phyloP scores from a whole-genome alignment of 2,329 filamentous ascomycete species.

The Calycina herbarum region DNA sequence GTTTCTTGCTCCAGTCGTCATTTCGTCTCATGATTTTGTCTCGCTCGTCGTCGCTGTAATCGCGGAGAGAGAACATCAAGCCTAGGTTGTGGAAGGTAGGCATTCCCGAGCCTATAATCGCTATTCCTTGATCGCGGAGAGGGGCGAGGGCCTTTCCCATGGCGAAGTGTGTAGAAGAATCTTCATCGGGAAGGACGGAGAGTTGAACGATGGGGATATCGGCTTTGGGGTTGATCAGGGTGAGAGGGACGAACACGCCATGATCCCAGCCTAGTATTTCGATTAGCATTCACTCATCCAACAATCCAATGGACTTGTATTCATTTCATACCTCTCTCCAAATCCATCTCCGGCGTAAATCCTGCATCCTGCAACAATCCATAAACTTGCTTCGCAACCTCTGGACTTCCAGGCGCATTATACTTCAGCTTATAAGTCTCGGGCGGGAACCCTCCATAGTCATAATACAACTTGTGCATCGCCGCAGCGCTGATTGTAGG shows the following conservation, averaged over 20 bases:
- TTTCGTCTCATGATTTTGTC: slow-evolving; percentile 56
- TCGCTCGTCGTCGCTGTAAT: slow-evolving; percentile 31
- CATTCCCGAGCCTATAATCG: slow-evolving; percentile 73
- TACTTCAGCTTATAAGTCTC: slow-evolving; percentile 58
- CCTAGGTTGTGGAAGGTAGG: slow-evolving; percentile 67
- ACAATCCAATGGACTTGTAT: neutral
- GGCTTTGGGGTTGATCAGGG: slow-evolving; percentile 29
- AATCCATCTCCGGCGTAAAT: slow-evolving; percentile 28
- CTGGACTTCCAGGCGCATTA: slow-evolving; percentile 55
- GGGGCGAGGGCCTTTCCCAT: slow-evolving; percentile 65
- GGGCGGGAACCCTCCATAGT: slow-evolving; percentile 59
- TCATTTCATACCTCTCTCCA: slow-evolving; percentile 24
- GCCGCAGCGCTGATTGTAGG: slow-evolving; percentile 53
- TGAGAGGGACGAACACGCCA: slow-evolving; percentile 59
- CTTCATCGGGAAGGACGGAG: slow-evolving; percentile 59
- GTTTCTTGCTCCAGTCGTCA: slow-evolving; percentile 53
- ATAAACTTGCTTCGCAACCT: slow-evolving; percentile 50
- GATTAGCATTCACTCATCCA: neutral
- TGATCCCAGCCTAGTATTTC: slow-evolving; percentile 49
- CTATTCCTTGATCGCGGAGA: slow-evolving; percentile 66
- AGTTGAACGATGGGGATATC: slow-evolving; percentile 69
- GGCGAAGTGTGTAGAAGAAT: slow-evolving; percentile 64
- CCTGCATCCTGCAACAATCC: slow-evolving; percentile 49
- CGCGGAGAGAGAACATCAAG: slow-evolving; percentile 43
- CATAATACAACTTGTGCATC: slow-evolving; percentile 53